Evolutionary conservation across 2,329 filamentous ascomycete species (phyloP), one percentile per base, ranked within the genome.

Genomic region (Hypoxylon sp.): DNA sequence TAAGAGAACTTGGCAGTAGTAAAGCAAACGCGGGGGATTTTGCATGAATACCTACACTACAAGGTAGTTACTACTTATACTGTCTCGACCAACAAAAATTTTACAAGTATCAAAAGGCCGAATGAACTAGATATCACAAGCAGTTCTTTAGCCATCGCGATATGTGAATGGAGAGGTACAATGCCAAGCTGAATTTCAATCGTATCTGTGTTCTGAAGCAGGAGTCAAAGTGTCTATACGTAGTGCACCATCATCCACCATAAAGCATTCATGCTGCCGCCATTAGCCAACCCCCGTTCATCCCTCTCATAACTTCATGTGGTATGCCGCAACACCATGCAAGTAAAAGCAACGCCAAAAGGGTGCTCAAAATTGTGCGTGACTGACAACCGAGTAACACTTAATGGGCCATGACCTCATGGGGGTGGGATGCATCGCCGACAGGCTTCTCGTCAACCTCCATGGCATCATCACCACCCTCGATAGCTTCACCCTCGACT

Each of bases 381-480:
- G 38, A 43, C 58, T 34, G 23, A 32, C 17, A 56, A 50, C 14
- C 17, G 19, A 13, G 11, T 23, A 17, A 34, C 25, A 19, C 51
- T 50, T 69, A 78, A 61, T 76, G 74, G 57, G 72, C 72, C 69
- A 74, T 68, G 38, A 77, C 69, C 49, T 73, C 69, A 25, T 75
- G 72, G 19, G 69, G 52, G 43, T 74, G 72, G 32, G 72, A 57
- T 14, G 63, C 36, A 28, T 51, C 53, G 34, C n/a, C 65, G 30
- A 71, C 72, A 9, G 75, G 69, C 65, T 68, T 72, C 23, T 79
- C 77, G 43, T 83, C 81, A 49, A 83, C 77, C 25, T 83, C 81
- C 81, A 83, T 82, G 46, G 79, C 77, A 51, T 79, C 81, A 59
- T 82, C 81, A 43, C 79, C 79, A 53, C 60, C 79, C 19, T 75